Conservation (phyloP, 2,329 filamentous ascomycete genomes). For the Verticillium albo-atrum region DNA sequence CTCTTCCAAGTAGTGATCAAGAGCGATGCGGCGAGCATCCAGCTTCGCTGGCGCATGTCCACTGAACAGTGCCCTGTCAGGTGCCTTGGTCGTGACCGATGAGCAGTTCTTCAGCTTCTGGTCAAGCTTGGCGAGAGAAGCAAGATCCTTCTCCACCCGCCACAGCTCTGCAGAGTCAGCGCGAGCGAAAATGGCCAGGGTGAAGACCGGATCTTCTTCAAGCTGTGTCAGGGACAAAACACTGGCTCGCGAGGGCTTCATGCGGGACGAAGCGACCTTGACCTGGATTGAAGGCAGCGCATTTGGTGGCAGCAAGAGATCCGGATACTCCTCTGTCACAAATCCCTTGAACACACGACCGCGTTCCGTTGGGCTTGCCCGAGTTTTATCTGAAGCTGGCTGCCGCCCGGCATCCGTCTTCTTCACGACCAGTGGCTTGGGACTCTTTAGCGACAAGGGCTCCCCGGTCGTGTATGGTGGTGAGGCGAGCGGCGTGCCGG, state of each 20-base stretch:
- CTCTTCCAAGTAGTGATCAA: slow-evolving; percentile 82
- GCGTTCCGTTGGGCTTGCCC: slow-evolving; percentile 35
- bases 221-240: slow-evolving; percentile 73
- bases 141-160: slow-evolving; percentile 89
- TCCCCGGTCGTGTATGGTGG: slow-evolving; percentile 22
- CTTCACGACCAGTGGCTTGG: slow-evolving; percentile 24
- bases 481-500: slow-evolving; percentile 63
- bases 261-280: slow-evolving; percentile 86
- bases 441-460: slow-evolving; percentile 28
- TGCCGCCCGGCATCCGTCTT: slow-evolving; percentile 18
- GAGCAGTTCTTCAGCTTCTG: slow-evolving; percentile 70
- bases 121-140: slow-evolving; percentile 77
- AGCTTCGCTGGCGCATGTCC: slow-evolving; percentile 93
- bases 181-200: slow-evolving; percentile 77
- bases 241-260: slow-evolving; percentile 86
- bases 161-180: slow-evolving; percentile 76
- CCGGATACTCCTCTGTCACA: slow-evolving; percentile 80
- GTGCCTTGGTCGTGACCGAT: slow-evolving; percentile 70
- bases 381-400: slow-evolving; percentile 21
- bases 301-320: slow-evolving; percentile 80
- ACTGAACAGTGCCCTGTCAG: slow-evolving; percentile 81
- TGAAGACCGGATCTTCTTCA: slow-evolving; percentile 93
- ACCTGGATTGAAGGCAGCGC: slow-evolving; percentile 82
- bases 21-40: slow-evolving; percentile 74
- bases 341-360: slow-evolving; percentile 69